Evolutionary conservation across 75 land plant species (phyloP).

Genomic region (Picea glauca): DNA sequence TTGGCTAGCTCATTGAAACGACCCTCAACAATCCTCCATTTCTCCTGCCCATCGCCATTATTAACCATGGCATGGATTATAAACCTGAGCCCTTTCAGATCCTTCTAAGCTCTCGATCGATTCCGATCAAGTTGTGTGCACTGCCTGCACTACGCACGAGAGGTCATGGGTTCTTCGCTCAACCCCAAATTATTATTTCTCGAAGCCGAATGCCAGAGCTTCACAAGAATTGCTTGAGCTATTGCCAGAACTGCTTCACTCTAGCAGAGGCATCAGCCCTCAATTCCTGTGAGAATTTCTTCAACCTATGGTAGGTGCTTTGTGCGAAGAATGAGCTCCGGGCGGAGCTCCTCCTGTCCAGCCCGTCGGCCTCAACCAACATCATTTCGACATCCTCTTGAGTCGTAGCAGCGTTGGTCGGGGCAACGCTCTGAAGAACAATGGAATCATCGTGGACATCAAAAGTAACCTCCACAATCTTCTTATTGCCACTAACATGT

Average conservation of each 20-base stretch:
- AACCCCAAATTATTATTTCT: background rate
- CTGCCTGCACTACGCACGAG: slow-evolving; percentile 37
- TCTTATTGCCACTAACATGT: slow-evolving; percentile 21
- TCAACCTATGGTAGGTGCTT: slow-evolving; percentile 33
- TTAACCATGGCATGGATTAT: slow-evolving; percentile 55
- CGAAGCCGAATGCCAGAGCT: slow-evolving; percentile 14
- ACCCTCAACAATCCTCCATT: slow-evolving; percentile 60
- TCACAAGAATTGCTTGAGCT: slow-evolving; percentile 47
- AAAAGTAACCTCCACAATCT: slow-evolving; percentile 64
- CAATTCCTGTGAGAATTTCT: slow-evolving; percentile 63
- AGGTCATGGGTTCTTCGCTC: slow-evolving; percentile 5
- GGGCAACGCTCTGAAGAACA: slow-evolving; percentile 57
- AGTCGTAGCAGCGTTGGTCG: slow-evolving; percentile 17
- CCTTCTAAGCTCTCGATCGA: slow-evolving; percentile 71
- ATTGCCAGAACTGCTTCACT: slow-evolving; percentile 62
- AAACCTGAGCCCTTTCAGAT: slow-evolving; percentile 68
- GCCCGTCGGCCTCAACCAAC: slow-evolving; percentile 5
- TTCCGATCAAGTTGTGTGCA: slow-evolving; percentile 49
- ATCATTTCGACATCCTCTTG: slow-evolving; percentile 4
- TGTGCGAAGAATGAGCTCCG: slow-evolving; percentile 30
- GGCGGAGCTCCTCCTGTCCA: slow-evolving; percentile 11
- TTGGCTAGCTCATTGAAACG: slow-evolving; percentile 65
- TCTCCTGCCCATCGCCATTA: slow-evolving; percentile 26
- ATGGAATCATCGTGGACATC: slow-evolving; percentile 68
- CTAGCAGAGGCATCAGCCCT: slow-evolving; percentile 56